Percentiles rank a stretch among this genome's conserved stretches.
Conservation (phyloP, 257 asterid genomes). For the Buddleja alternifolia region DNA sequence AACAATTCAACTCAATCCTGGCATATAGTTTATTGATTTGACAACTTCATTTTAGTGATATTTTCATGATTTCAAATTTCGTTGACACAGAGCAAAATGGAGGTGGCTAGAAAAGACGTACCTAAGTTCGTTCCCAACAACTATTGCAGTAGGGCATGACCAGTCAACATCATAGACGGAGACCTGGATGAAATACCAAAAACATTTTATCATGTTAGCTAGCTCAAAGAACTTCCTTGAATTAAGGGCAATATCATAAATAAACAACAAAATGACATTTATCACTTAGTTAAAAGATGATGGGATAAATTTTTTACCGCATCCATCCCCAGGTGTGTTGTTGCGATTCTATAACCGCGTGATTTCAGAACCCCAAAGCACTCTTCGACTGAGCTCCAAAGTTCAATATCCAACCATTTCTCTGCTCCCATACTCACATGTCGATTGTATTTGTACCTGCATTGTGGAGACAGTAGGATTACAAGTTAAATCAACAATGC, state of each 20-base stretch:
- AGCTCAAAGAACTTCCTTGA: conserved; percentile 10
- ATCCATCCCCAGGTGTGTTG: conserved; percentile 74
- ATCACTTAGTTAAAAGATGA: background rate
- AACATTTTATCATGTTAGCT: conserved; percentile 1
- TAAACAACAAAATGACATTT: background rate
- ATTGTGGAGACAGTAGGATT: background rate
- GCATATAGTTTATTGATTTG: no score
- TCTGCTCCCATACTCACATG: conserved; percentile 99
- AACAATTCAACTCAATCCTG: background rate
- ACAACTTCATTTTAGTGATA: background rate
- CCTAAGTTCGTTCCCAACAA: conserved; percentile 91
- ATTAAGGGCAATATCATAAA: background rate
- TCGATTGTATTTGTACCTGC: conserved; percentile 87
- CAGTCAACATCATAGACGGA: conserved; percentile 89
- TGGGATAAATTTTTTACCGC: conserved; percentile 47
- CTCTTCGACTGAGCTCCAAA: conserved; percentile 76
- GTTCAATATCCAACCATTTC: conserved; percentile 96
- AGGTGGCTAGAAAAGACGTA: conserved; percentile 29
- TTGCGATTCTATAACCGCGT: conserved; percentile 93
- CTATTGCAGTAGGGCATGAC: conserved; percentile 92
- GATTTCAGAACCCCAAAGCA: conserved; percentile 79
- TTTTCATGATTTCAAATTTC: background rate
- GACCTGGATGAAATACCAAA: conserved; percentile 57
- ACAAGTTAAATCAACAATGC: conserved; percentile 5
- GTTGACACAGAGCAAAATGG: conserved; percentile 2